phyloP scores from a whole-genome alignment of 495 filamentous ascomycete genomes.

The Niebla homalea region DNA sequence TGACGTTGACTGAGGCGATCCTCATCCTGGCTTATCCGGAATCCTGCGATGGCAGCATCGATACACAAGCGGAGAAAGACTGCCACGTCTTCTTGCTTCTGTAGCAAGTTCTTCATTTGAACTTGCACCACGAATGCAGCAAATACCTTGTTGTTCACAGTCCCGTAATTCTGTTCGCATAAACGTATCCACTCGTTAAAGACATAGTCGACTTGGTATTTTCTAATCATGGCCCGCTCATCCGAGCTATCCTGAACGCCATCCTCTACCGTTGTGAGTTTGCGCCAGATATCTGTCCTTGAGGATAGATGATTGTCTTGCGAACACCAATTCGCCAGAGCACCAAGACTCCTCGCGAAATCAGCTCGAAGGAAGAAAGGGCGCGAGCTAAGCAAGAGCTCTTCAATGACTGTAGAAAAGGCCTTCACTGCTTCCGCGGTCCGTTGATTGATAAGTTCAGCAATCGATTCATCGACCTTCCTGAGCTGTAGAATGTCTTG shows the following conservation, averaged over 20 bases:
- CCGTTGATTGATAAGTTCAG: constrained; percentile 54
- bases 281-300: constrained; percentile 54
- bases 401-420: constrained; percentile 59
- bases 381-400: constrained; percentile 60
- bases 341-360: constrained; percentile 70
- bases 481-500: constrained; percentile 61
- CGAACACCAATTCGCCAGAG: constrained; percentile 66
- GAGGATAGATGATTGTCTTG: constrained; percentile 52
- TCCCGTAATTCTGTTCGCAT: constrained; percentile 47
- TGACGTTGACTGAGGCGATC: constrained; percentile 51
- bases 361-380: constrained; percentile 69
- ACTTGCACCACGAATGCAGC: constrained; percentile 76
- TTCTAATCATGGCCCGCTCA: constrained; percentile 40
- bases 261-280: constrained; percentile 52
- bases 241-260: constrained; percentile 30
- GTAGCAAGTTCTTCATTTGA: constrained; percentile 55
- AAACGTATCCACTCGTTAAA: constrained; percentile 90
- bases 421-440: constrained; percentile 60
- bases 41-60: constrained; percentile 50
- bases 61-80: constrained; percentile 72
- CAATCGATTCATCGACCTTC: constrained; percentile 63
- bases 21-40: constrained; percentile 34
- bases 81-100: constrained; percentile 56
- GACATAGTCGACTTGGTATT: constrained; percentile 81
- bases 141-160: constrained; percentile 55